Base-by-base conservation (phyloP, 331 rosid genomes). In the Quercus phellos region DNA sequence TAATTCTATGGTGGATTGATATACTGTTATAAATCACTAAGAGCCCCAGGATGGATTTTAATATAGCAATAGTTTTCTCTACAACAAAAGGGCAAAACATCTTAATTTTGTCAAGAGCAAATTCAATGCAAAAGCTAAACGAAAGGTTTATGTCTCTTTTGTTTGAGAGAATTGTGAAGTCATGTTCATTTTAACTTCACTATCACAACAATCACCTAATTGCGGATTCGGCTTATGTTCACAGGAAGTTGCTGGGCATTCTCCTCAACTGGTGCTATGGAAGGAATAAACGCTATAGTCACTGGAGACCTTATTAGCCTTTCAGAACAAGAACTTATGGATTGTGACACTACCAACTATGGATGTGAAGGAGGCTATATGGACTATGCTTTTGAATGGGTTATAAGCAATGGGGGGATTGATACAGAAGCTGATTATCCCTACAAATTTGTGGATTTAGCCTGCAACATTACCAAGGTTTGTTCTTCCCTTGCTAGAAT, bases 171-270 rank as follows among this genome's bases (percentile, higher is more conserved):
- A 46, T 46, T 46, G 17, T 46, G 21, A n/a, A 55, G 26, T 19
- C 61, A 55, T 55, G 53, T 19, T 55, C 61, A 55, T 55, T 19
- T 55, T 22, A 19, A 7, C 26, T 46, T 55, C 27, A 55, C 24
- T 55, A n/a, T 55, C 61, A 55, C 12, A 55, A 19, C 12, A 55
- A 21, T n/a, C 26, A 61, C 14, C 58, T 70, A 16, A 34, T 46
- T 32, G 9, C 19, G 10, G 3, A 7, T 78, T 19, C 69, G 19
- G 68, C 24, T 74, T 30, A 13, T 53, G 13, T 74, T 76, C 71
- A 42, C 79, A 93, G 96, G 97, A 74, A 87, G 97, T 88, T 93
- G 97, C 51, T 93, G 97, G 97, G 81, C 97, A 77, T 93, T 93
- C 80, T 93, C 97, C 12, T 42, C 90, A 29, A 88, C 94, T 0